Percentiles rank a stretch among this genome's conserved stretches.
Conservation (phyloP, 257 asterid species). For the Solanum medicagineum region DNA sequence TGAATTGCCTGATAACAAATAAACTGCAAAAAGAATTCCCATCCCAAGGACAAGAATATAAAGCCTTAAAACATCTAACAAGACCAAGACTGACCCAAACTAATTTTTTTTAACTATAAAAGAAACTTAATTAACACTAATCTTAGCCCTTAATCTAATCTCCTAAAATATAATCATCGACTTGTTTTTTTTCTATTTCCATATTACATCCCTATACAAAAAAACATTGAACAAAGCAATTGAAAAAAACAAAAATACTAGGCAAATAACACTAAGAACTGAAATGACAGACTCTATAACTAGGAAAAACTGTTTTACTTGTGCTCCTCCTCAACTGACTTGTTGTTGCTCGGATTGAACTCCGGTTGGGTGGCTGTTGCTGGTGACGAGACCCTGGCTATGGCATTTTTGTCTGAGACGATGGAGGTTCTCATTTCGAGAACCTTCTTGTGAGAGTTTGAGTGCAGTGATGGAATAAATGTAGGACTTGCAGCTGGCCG, state of each 20-base stretch:
- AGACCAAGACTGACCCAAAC: conserved; percentile 7
- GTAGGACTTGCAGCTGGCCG: conserved; percentile 59
- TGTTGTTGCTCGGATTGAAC: conserved; percentile 1
- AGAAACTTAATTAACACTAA: conserved; percentile 4
- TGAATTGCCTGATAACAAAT: conserved; percentile 15
- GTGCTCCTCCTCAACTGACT: not conserved
- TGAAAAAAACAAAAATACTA: conserved; percentile 2
- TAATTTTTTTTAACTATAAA: not conserved
- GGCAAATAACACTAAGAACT: not conserved
- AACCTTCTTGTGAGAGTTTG: conserved; percentile 57
- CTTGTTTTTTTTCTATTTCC: conserved; percentile 5
- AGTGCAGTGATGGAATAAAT: conserved; percentile 37
- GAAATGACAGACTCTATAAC: not conserved
- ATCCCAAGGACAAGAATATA: conserved; percentile 4
- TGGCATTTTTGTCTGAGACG: not conserved
- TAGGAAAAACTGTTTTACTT: not conserved
- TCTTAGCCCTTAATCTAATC: conserved; percentile 12
- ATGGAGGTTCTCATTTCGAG: conserved; percentile 34
- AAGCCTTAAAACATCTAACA: not conserved
- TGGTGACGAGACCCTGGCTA: not conserved
- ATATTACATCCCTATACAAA: conserved; percentile 29
- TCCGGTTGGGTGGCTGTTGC: conserved; percentile 7
- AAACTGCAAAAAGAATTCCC: conserved; percentile 39
- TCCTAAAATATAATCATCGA: conserved; percentile 17
- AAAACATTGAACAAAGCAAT: conserved; percentile 27